Conservation (phyloP, 495 filamentous ascomycete genomes). For the Chaetomium fimeti region DNA sequence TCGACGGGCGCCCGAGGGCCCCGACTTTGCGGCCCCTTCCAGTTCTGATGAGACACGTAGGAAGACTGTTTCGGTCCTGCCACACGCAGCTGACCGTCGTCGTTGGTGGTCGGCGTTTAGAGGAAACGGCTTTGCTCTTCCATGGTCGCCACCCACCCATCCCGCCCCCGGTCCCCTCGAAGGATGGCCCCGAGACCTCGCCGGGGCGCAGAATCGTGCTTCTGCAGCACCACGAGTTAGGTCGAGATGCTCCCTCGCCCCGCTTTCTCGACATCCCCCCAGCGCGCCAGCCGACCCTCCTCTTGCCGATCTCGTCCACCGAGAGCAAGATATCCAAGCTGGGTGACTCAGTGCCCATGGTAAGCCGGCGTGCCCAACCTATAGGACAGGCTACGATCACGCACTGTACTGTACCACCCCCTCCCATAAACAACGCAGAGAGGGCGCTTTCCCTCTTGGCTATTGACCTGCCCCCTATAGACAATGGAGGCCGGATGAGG, state of each 20-base stretch:
- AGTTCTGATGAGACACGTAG: background rate
- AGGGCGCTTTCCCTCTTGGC: slow-evolving; percentile 13
- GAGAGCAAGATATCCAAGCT: background rate
- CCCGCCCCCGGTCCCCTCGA: background rate
- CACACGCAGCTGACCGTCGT: background rate
- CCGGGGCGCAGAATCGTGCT: background rate
- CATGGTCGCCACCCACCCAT: background rate
- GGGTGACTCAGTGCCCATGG: slow-evolving; percentile 11
- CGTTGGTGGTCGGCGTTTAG: background rate
- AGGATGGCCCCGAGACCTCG: background rate
- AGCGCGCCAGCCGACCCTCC: slow-evolving; percentile 4
- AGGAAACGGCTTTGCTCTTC: background rate
- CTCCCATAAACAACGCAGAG: slow-evolving; percentile 2
- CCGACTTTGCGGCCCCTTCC: background rate
- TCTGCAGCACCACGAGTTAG: background rate
- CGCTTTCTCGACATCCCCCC: background rate
- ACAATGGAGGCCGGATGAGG: slow-evolving; percentile 9
- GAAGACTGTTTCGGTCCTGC: background rate
- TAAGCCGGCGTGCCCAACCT: slow-evolving; percentile 8
- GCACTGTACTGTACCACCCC: slow-evolving; percentile 26
- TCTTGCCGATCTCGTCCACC: background rate
- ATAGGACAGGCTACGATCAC: slow-evolving; percentile 1
- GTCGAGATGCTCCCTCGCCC: background rate
- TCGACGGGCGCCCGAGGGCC: background rate
- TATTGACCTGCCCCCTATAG: slow-evolving; percentile 21